A percentile compares a stretch with the other conserved stretches of the same genome.
Evolutionary conservation across 2,329 filamentous ascomycete species (phyloP).

Genomic region (Neospermospora avenae): DNA sequence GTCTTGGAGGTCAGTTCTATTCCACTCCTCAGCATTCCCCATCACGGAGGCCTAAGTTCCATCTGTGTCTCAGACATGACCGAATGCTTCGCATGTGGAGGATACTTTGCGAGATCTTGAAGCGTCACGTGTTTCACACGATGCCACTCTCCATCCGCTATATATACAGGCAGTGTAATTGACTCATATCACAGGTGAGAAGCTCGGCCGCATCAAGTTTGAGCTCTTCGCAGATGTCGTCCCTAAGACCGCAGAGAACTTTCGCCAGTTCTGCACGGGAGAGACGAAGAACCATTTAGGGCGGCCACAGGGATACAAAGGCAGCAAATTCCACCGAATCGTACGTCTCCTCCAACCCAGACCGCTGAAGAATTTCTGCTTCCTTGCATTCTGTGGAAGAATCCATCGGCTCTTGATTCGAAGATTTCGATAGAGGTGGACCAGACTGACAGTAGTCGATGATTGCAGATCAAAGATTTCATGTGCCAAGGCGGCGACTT

Average conservation of each 20-base stretch:
- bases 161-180: too few relatives aligned
- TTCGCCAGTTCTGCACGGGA: conserved; percentile 94
- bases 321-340: conserved; percentile 89
- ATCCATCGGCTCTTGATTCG: too few relatives aligned
- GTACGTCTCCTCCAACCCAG: conserved; percentile 56
- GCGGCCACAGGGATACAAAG: conserved; percentile 88
- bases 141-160: background rate
- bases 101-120: background rate
- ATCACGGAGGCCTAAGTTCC: too few relatives aligned
- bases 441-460: too few relatives aligned
- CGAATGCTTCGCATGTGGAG: too few relatives aligned
- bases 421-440: too few relatives aligned
- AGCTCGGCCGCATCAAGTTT: conserved; percentile 82
- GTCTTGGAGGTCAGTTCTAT: conserved; percentile 68
- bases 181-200: conserved; percentile 76
- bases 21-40: too few relatives aligned
- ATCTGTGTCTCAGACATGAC: too few relatives aligned
- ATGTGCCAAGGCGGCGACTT: conserved; percentile 99
- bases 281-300: conserved; percentile 78
- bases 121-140: conserved; percentile 28
- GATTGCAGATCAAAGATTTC: conserved; percentile 78
- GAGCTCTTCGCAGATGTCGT: conserved; percentile 84
- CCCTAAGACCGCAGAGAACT: conserved; percentile 91
- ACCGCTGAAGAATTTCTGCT: background rate
- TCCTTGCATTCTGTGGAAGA: too few relatives aligned